A percentile compares a stretch with the other conserved stretches of the same genome.
phyloP scores from a whole-genome alignment of 768 basidiomycete genomes.

The Terana coerulea region DNA sequence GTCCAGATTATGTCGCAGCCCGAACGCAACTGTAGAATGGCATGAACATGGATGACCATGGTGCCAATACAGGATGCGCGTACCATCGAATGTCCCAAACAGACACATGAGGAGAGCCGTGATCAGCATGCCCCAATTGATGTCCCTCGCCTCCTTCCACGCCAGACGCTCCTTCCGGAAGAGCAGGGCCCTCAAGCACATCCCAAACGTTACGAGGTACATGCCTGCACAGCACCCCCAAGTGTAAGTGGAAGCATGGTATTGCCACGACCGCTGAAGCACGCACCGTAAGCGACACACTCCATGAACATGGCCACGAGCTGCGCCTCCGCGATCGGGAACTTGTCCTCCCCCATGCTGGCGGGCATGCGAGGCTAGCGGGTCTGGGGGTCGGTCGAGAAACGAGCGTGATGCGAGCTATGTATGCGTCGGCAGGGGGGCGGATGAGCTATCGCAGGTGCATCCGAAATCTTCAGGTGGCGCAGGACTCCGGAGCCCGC shows the following conservation, averaged over 20 bases:
- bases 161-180: constrained; percentile 23
- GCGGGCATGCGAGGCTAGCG: not conserved
- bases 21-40: constrained; percentile 27
- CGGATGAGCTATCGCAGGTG: too few relatives aligned
- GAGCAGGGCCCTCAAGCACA: constrained; percentile 33
- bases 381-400: not conserved
- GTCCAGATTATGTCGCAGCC: constrained; percentile 38
- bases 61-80: not conserved
- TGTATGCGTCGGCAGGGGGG: too few relatives aligned
- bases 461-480: too few relatives aligned
- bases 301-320: constrained; percentile 16
- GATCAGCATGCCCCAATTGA: constrained; percentile 34
- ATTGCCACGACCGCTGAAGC: not conserved
- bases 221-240: constrained; percentile 15
- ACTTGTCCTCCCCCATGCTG: constrained; percentile 2
- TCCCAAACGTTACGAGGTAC: constrained; percentile 14
- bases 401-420: not conserved
- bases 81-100: constrained; percentile 36
- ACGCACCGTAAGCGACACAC: constrained; percentile 16
- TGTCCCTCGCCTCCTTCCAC: constrained; percentile 22
- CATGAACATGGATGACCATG: not conserved
- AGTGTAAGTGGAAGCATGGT: not conserved
- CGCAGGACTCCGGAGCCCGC: too few relatives aligned
- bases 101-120: constrained; percentile 37
- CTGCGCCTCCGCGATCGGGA: constrained; percentile 12